Base-by-base conservation (phyloP, 352 stramenopile genomes). In the Phytophthora podocarpi region DNA sequence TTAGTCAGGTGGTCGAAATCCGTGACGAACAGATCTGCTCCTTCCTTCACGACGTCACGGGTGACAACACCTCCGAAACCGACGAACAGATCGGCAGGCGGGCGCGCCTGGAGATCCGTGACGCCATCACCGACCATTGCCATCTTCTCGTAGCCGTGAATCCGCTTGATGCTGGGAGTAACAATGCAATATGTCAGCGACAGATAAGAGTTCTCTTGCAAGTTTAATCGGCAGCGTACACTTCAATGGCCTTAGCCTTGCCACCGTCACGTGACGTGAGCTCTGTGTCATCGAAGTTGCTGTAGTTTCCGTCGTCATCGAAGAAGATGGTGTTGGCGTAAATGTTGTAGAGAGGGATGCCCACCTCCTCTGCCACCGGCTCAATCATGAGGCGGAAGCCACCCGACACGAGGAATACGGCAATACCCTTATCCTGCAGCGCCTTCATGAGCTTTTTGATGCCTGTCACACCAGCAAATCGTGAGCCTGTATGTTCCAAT, bases 301-400 rank as follows among this genome's bases (percentile, higher is more conserved):
- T 64, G 71, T 99, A 99, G 1, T 83, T 77, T 40, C 91, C 93
- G 21, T 89, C 58, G 43, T 80, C 71, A 32, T 96, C 76, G 69
- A 99, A 99, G 45, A 98, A 84, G 48, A 99, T 95, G 12, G 93
- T 98, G 83, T 99, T 99, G 47, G 98, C 98, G 74, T 98, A 98
- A 60, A 99, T 98, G 67, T 97, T 97, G 35, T 78, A 76, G 78
- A 89, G 59, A 56, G 91, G 77, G 68, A 97, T 80, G 47, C 72
- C 70, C 66, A 98, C 67, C 45, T 85, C 56, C 61, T 95, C 75
- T 15, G 97, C 97, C 0, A 99, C 85, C 0, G 97, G 97, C 63
- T 98, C 90, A 76, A 99, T 99, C 97, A 99, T 99, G 55, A 98
- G 76, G 2, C 97, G 89, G 59, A 99, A 99, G 53, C 98, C 98